Percentiles rank a stretch among this genome's conserved stretches.
Conservation (phyloP, 352 stramenopile species). For the Achlya hypogyna region DNA sequence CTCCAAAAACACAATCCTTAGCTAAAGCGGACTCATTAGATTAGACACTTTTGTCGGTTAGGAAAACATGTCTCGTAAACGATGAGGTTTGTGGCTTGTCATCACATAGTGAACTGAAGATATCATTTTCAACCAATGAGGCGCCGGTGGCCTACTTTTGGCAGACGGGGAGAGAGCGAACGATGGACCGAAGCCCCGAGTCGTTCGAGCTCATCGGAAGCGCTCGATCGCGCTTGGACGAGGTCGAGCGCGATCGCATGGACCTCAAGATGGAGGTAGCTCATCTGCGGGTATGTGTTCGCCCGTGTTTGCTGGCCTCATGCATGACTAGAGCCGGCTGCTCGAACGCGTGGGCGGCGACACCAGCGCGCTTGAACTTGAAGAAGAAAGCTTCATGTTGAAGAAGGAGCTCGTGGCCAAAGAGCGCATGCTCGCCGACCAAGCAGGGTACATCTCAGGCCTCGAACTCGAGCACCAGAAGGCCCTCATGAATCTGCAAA, state of each 20-base stretch:
- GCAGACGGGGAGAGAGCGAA: not conserved
- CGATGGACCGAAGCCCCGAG: conserved; percentile 4
- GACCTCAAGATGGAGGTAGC: conserved; percentile 81
- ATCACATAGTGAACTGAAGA: not conserved
- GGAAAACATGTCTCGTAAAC: no score
- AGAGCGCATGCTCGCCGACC: conserved; percentile 34
- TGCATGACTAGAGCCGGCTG: conserved; percentile 34
- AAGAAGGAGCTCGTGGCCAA: conserved; percentile 44
- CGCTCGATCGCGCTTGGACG: conserved; percentile 12
- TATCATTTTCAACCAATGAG: not conserved
- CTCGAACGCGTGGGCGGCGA: conserved; percentile 63
- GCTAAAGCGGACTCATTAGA: no score
- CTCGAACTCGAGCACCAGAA: conserved; percentile 59
- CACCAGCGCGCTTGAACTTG: conserved; percentile 58
- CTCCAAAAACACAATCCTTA: no score
- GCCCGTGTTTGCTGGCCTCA: not conserved
- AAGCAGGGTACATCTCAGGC: conserved; percentile 32
- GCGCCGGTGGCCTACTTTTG: not conserved
- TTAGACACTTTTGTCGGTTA: no score
- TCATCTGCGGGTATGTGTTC: conserved; percentile 37
- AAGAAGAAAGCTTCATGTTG: conserved; percentile 67
- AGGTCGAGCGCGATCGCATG: conserved; percentile 55
- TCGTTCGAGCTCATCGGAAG: conserved; percentile 16
- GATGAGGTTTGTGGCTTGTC: no score
- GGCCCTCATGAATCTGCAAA: conserved; percentile 52